A percentile compares a stretch with the other conserved stretches of the same genome.
These are phyloP conservation scores for Phascolomyces articulosus DNA, from an alignment of 371 early-diverging fungal species.

Conservation along the genomic window DNA sequence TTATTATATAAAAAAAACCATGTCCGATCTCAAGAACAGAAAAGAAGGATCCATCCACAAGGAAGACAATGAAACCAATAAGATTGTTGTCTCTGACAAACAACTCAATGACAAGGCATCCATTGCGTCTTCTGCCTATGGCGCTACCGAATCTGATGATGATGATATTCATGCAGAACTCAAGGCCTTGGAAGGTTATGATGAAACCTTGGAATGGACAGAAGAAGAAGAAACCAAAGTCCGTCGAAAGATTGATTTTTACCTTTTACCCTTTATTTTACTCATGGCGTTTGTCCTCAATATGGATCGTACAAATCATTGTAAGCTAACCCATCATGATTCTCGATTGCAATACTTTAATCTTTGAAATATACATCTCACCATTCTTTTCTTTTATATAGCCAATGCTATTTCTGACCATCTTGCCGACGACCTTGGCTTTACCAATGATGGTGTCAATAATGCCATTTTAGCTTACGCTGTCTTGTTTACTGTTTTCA, in stretches of 20 bases:
- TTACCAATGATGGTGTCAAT: constrained; percentile 38
- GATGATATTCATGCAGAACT: background rate
- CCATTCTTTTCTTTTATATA: constrained; percentile 6
- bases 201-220: constrained; percentile 37
- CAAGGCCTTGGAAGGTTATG: constrained; percentile 16
- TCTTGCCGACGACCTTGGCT: constrained; percentile 40
- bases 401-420: constrained; percentile 53
- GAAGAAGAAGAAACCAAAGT: constrained; percentile 37
- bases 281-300: constrained; percentile 46
- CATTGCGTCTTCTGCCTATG: background rate
- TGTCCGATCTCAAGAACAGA: background rate
- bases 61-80: background rate
- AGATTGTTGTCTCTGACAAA: background rate
- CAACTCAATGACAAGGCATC: background rate
- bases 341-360: background rate
- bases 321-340: constrained; percentile 23
- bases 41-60: background rate
- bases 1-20: background rate
- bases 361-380: too few relatives aligned
- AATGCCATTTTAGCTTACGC: constrained; percentile 37
- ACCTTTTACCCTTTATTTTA: constrained; percentile 38
- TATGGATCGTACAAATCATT: constrained; percentile 52
- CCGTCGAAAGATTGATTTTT: constrained; percentile 28
- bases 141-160: background rate
- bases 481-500: constrained; percentile 37